Evolutionary conservation across 495 filamentous ascomycete genomes (phyloP), one percentile per base, ranked within the genome.

Genomic region (Penicillium angulare): DNA sequence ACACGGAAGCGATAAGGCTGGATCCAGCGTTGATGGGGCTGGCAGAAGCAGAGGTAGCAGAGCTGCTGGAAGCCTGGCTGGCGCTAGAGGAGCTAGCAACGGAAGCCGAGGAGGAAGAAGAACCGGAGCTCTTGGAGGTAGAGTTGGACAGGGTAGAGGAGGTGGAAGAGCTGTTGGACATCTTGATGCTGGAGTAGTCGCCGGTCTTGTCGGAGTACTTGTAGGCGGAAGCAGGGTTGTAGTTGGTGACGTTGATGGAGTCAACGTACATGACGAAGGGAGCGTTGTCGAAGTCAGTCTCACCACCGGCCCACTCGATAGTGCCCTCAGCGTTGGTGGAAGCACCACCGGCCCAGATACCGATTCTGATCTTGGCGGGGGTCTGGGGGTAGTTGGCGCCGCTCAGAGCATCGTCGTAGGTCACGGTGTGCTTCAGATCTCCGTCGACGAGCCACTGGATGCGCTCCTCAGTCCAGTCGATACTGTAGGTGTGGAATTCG

Each of bases 331-430:
- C 57, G 58, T 92, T 91, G 52, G 67, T 69, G 0, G 83, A 66
- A 61, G 95, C 92, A 56, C 92, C 92, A 52, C 87, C 92, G 34
- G 84, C 80, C 93, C 93, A 97, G 44, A 86, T 77, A 43, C 93
- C 93, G 47, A 96, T 79, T 61, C 89, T 89, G 63, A 96, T 69
- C 49, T 87, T 82, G 83, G 90, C 90, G 3, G 92, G 93, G 0
- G 89, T 92, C 73, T 97, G 93, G 6, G 93, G 93, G 70, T 86
- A 98, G 67, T 91, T 82, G 49, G 77, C 75, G 46, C 76, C 87
- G 43, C 81, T 77, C 24, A 87, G 77, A 51, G 79, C 78, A 49
- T 74, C 76, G 47, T 81, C 80, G 44, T 68, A 75, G 7, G 63
- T 41, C 23, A 96, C 74, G 7, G 87, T 89, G 49, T 93, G 84